These are phyloP conservation scores for Gonium pectorale DNA, from an alignment of 139 green algal species.

Conservation along the genomic window DNA sequence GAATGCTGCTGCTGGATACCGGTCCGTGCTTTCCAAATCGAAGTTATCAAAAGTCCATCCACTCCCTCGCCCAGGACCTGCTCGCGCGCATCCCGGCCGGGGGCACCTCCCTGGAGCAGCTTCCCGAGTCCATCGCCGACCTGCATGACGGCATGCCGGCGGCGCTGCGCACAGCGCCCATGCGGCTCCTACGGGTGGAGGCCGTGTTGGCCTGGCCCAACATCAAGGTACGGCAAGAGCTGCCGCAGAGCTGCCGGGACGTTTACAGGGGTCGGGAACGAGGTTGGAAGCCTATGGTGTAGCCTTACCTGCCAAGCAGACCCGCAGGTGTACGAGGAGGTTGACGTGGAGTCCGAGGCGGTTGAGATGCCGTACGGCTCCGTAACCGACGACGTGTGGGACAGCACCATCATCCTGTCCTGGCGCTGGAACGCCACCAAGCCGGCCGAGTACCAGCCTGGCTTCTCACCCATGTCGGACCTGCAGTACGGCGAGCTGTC, in stretches of 20 bases:
- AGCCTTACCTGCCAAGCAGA: too few relatives aligned
- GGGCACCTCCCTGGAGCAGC: not conserved
- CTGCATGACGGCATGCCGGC: slow-evolving; percentile 11
- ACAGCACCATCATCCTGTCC: not conserved
- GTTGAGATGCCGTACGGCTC: slow-evolving; percentile 1
- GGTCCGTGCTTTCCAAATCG: too few relatives aligned
- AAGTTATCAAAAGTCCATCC: too few relatives aligned
- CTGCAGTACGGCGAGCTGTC: not conserved
- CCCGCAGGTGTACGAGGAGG: slow-evolving; percentile 29
- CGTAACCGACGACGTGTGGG: not conserved
- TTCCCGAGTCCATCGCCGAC: not conserved
- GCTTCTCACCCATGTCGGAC: slow-evolving; percentile 10
- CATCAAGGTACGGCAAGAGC: too few relatives aligned
- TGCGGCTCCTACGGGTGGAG: not conserved
- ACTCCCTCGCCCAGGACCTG: too few relatives aligned
- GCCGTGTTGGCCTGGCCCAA: not conserved
- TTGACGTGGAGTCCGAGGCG: not conserved
- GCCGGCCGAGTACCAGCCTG: not conserved
- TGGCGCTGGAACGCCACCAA: slow-evolving; percentile 16
- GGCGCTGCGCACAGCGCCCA: not conserved
- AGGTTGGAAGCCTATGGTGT: too few relatives aligned
- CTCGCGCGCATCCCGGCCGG: too few relatives aligned
- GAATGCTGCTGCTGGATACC: too few relatives aligned
- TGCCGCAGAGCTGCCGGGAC: too few relatives aligned
- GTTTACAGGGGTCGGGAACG: too few relatives aligned